Percentiles rank a stretch among this genome's conserved stretches.
Evolutionary conservation across 116 monocot genomes (phyloP).

Genomic region (Posidonia oceanica): DNA sequence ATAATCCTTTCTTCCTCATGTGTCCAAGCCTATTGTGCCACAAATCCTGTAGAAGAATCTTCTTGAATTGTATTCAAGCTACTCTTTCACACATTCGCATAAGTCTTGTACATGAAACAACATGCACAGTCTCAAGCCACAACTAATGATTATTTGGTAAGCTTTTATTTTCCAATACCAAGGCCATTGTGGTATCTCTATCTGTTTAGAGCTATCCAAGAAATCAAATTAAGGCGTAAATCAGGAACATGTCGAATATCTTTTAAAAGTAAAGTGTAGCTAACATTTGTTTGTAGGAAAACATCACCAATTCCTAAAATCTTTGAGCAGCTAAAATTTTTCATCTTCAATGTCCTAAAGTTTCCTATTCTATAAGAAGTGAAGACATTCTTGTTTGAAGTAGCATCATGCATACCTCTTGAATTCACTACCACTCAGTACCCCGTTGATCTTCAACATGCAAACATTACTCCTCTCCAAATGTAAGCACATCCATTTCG

Average conservation of each 20-base stretch:
- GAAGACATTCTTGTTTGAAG: not conserved
- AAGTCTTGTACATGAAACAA: not conserved
- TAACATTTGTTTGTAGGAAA: slow-evolving; percentile 1
- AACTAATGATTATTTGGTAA: slow-evolving; percentile 7
- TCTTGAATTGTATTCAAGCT: no score
- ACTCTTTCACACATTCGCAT: not conserved
- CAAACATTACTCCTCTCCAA: not conserved
- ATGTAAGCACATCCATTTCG: no score
- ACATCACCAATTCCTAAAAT: slow-evolving; percentile 10
- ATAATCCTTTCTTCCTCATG: no score
- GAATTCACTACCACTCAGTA: slow-evolving; percentile 9
- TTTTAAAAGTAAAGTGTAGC: not conserved
- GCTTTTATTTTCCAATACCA: not conserved
- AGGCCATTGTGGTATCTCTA: slow-evolving; percentile 5
- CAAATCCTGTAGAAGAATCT: no score
- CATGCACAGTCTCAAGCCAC: not conserved
- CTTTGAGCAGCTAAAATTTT: slow-evolving; percentile 1
- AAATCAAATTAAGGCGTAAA: slow-evolving; percentile 17
- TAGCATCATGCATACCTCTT: slow-evolving; percentile 9
- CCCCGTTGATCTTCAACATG: not conserved
- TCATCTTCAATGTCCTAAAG: slow-evolving; percentile 14
- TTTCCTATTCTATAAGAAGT: slow-evolving; percentile 4
- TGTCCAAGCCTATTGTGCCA: no score
- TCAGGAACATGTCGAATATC: slow-evolving; percentile 7
- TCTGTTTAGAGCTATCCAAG: not conserved